Conservation (phyloP, 495 filamentous ascomycete species). For the Annulohypoxylon moriforme region DNA sequence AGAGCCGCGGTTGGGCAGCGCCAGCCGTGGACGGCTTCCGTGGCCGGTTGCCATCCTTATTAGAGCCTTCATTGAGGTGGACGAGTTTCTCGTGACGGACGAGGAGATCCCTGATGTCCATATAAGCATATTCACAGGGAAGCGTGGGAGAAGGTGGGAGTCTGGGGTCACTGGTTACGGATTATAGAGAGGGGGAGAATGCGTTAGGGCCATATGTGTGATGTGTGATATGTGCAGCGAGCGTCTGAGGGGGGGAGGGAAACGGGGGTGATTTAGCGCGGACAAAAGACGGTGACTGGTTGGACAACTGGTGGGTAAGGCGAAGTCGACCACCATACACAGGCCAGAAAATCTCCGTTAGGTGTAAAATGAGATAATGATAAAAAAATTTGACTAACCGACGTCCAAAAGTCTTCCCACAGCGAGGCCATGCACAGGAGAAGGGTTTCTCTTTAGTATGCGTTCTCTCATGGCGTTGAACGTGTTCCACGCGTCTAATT, state of each 20-base stretch:
- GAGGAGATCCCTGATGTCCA: slow-evolving; percentile 74
- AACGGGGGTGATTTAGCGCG: slow-evolving; percentile 40
- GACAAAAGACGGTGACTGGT: slow-evolving; percentile 41
- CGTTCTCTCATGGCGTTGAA: slow-evolving; percentile 70
- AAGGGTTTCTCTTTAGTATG: slow-evolving; percentile 72
- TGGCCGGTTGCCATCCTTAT: slow-evolving; percentile 59
- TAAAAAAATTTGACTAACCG: slow-evolving; percentile 57
- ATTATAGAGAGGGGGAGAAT: slow-evolving; percentile 32
- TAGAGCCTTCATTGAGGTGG: slow-evolving; percentile 70
- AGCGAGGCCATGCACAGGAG: slow-evolving; percentile 62
- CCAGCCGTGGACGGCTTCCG: slow-evolving; percentile 60
- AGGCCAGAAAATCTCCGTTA: slow-evolving; percentile 18
- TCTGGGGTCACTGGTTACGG: slow-evolving; percentile 20
- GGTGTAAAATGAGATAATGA: slow-evolving; percentile 31
- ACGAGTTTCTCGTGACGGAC: slow-evolving; percentile 80
- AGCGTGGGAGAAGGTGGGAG: slow-evolving; percentile 22
- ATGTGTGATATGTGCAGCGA: slow-evolving; percentile 26
- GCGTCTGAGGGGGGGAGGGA: slow-evolving; percentile 30
- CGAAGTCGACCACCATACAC: slow-evolving; percentile 39
- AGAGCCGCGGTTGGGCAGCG: slow-evolving; percentile 48
- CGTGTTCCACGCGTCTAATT: slow-evolving; percentile 69
- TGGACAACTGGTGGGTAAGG: slow-evolving; percentile 37
- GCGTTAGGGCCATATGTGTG: slow-evolving; percentile 35
- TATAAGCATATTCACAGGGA: slow-evolving; percentile 57
- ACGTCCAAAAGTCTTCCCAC: slow-evolving; percentile 68